Evolutionary conservation across 106 monocot genomes (phyloP).

Genomic region (Hemerocallis citrina): DNA sequence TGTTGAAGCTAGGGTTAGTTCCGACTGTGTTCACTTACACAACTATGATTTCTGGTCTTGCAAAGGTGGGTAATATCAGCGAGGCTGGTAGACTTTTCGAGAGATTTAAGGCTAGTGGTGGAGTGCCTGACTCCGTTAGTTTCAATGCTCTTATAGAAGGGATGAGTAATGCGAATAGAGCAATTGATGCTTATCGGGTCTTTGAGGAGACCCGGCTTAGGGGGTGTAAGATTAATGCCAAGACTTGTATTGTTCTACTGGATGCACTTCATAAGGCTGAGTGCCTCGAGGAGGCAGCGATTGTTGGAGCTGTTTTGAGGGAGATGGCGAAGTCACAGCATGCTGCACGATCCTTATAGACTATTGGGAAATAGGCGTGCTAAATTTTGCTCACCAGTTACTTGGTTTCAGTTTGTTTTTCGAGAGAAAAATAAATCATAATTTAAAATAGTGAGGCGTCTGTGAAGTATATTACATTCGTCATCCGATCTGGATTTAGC

Average conservation of each 20-base stretch:
- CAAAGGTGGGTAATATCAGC: constrained; percentile 79
- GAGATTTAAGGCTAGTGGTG: constrained; percentile 80
- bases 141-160: constrained; percentile 93
- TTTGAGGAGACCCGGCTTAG: constrained; percentile 85
- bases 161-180: constrained; percentile 83
- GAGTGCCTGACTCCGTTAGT: constrained; percentile 70
- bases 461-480: not conserved
- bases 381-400: not conserved
- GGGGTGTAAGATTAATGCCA: constrained; percentile 76
- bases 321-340: constrained; percentile 97
- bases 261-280: constrained; percentile 89
- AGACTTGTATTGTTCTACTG: constrained; percentile 79
- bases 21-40: constrained; percentile 88
- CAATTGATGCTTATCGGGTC: constrained; percentile 69
- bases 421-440: not conserved
- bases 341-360: constrained; percentile 54
- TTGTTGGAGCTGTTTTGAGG: constrained; percentile 87
- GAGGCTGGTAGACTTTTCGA: constrained; percentile 75
- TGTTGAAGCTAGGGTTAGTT: constrained; percentile 77
- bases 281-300: constrained; percentile 82
- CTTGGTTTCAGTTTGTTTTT: not conserved
- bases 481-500: not conserved
- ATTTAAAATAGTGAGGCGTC: not conserved
- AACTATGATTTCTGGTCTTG: constrained; percentile 90
- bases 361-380: not conserved